These are phyloP conservation scores for Pichia norvegensis DNA, from an alignment of 1,139 yeast genomes.

Conservation along the genomic window DNA sequence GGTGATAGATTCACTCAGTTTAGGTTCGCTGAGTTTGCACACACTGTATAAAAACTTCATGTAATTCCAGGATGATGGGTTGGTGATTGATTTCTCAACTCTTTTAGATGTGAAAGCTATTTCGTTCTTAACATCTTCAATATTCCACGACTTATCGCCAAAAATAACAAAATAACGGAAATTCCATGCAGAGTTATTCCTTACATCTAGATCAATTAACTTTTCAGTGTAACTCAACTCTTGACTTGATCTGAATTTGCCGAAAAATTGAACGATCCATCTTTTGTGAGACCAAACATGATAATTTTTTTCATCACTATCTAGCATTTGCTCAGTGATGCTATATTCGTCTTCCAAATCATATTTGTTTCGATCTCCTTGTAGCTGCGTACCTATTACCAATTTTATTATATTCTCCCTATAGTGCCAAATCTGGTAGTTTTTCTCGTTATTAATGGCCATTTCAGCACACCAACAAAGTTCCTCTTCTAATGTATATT, in stretches of 20 bases:
- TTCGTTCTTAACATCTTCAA: constrained; percentile 31
- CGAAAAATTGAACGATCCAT: constrained; percentile 61
- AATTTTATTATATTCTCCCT: constrained; percentile 52
- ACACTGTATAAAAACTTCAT: constrained; percentile 6
- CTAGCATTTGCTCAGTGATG: constrained; percentile 56
- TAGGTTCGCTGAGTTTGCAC: background rate
- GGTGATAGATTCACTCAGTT: constrained; percentile 15
- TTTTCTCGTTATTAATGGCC: constrained; percentile 74
- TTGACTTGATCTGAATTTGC: constrained; percentile 34
- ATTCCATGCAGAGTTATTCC: constrained; percentile 93
- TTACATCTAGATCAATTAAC: constrained; percentile 53
- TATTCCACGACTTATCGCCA: constrained; percentile 15
- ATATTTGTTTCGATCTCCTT: constrained; percentile 27
- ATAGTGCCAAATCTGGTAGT: constrained; percentile 95
- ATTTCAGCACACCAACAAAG: constrained; percentile 71
- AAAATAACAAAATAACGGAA: constrained; percentile 61
- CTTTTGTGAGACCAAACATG: constrained; percentile 93
- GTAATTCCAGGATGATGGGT: constrained; percentile 86
- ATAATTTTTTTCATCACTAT: constrained; percentile 79
- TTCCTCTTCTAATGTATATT: constrained; percentile 35
- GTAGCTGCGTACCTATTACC: constrained; percentile 20
- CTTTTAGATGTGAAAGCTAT: constrained; percentile 38
- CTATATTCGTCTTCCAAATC: constrained; percentile 52
- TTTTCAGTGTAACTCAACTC: constrained; percentile 51
- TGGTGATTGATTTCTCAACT: constrained; percentile 63